Evolutionary conservation across 306 rosid genomes (phyloP).

Genomic region (Prosopis cineraria): DNA sequence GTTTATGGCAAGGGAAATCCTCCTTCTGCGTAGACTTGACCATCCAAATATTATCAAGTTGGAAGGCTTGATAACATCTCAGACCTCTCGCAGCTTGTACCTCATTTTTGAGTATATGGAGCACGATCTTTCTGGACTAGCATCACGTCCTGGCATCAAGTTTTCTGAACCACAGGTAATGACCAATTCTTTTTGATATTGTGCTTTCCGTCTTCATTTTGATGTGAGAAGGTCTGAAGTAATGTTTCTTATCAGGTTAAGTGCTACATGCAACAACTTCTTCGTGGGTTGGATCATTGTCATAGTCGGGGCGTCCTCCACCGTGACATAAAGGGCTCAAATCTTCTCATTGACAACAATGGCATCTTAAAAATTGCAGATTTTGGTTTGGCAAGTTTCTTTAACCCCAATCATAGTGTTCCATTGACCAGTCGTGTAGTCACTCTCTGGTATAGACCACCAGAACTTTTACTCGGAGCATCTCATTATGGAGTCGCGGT

Average conservation of each 20-base stretch:
- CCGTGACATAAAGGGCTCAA: conserved; percentile 98
- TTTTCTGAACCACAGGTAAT: conserved; percentile 90
- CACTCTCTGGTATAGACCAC: conserved; percentile 98
- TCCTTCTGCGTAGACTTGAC: conserved; percentile 82
- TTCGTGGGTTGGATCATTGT: conserved; percentile 88
- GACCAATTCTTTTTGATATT: conserved; percentile 23
- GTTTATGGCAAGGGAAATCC: conserved; percentile 98
- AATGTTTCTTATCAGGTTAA: conserved; percentile 55
- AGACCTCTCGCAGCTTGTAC: conserved; percentile 81
- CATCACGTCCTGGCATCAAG: conserved; percentile 73
- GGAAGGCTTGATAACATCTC: conserved; percentile 86
- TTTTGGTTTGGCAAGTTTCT: conserved; percentile 92
- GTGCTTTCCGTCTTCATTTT: conserved; percentile 18
- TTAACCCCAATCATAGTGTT: conserved; percentile 63
- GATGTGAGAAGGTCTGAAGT: conserved; percentile 35
- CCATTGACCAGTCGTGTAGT: conserved; percentile 93
- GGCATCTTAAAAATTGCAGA: conserved; percentile 93
- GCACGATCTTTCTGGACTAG: conserved; percentile 95
- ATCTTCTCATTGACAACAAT: conserved; percentile 80
- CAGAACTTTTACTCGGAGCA: conserved; percentile 97
- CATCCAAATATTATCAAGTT: conserved; percentile 89
- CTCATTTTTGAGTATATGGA: conserved; percentile 98
- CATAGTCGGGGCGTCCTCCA: conserved; percentile 89
- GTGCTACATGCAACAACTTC: conserved; percentile 96
- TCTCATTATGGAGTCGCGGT: conserved; percentile 92